Evolutionary conservation across 495 filamentous ascomycete species (phyloP).

Genomic region (Penicillium angulare): DNA sequence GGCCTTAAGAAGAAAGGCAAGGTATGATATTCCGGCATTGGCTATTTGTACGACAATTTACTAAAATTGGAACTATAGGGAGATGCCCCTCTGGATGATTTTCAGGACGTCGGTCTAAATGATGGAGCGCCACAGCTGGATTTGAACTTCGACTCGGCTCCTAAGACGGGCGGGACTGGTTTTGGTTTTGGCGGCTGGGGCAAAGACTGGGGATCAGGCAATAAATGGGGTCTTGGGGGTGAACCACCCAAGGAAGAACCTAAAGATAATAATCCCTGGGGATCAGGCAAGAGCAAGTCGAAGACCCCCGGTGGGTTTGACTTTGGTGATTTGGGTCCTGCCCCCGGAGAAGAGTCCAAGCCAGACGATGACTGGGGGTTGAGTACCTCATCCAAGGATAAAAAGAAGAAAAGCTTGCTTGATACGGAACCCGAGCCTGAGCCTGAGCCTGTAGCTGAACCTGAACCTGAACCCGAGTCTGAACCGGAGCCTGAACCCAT

Average conservation of each 20-base stretch:
- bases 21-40: slow-evolving; percentile 19
- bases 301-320: slow-evolving; percentile 42
- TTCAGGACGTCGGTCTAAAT: slow-evolving; percentile 48
- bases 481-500: slow-evolving; percentile 9
- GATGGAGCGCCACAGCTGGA: slow-evolving; percentile 45
- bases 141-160: slow-evolving; percentile 39
- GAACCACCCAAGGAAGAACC: slow-evolving; percentile 31
- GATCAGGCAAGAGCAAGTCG: slow-evolving; percentile 35
- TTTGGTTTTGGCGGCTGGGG: slow-evolving; percentile 49
- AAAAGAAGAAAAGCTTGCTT: slow-evolving; percentile 27
- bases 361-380: slow-evolving; percentile 23
- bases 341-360: slow-evolving; percentile 24
- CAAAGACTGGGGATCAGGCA: slow-evolving; percentile 38
- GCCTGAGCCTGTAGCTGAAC: slow-evolving; percentile 10
- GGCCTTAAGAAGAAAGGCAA: slow-evolving; percentile 53
- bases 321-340: slow-evolving; percentile 42
- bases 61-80: slow-evolving; percentile 13
- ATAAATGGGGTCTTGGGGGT: slow-evolving; percentile 2
- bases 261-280: slow-evolving; percentile 46
- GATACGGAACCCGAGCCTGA: slow-evolving; percentile 28
- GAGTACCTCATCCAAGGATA: slow-evolving; percentile 20
- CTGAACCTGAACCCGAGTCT: slow-evolving; percentile 14
- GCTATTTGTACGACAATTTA: background rate
- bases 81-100: slow-evolving; percentile 31
- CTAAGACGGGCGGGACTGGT: slow-evolving; percentile 30